A percentile compares a stretch with the other conserved stretches of the same genome.
Conservation (phyloP, 371 early-diverging fungal genomes). For the Parasitella parasitica region DNA sequence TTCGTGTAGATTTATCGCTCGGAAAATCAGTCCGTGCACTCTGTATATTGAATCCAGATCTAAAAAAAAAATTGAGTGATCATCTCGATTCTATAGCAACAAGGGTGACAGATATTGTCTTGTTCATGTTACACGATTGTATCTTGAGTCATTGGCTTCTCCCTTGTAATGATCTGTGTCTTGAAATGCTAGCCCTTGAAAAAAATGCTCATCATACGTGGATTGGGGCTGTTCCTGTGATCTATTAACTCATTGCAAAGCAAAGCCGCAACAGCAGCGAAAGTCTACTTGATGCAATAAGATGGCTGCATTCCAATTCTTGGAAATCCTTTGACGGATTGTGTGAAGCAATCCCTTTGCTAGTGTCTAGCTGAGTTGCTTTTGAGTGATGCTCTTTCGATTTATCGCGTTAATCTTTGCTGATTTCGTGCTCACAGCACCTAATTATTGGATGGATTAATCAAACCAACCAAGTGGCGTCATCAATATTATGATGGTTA, state of each 20-base stretch:
- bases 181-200: neutral
- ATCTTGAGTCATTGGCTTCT: neutral
- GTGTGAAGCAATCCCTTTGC: neutral
- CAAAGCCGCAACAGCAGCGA: neutral
- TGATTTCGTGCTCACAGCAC: conserved; percentile 16
- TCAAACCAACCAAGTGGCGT: conserved; percentile 13
- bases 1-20: neutral
- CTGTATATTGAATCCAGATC: neutral
- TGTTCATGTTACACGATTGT: neutral
- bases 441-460: conserved; percentile 5
- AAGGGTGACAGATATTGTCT: neutral
- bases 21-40: neutral
- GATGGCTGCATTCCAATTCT: neutral
- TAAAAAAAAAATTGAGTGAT: no score
- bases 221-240: no score
- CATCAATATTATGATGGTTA: conserved; percentile 16
- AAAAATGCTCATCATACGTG: no score
- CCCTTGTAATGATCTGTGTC: neutral
- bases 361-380: conserved; percentile 1
- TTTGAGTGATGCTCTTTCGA: neutral
- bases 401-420: conserved; percentile 2
- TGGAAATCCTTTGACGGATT: neutral
- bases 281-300: neutral
- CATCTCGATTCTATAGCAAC: neutral
- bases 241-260: no score